Evolutionary conservation across 768 basidiomycete species (phyloP), one percentile per base, ranked within the genome.

Genomic region (Crepidotus variabilis): DNA sequence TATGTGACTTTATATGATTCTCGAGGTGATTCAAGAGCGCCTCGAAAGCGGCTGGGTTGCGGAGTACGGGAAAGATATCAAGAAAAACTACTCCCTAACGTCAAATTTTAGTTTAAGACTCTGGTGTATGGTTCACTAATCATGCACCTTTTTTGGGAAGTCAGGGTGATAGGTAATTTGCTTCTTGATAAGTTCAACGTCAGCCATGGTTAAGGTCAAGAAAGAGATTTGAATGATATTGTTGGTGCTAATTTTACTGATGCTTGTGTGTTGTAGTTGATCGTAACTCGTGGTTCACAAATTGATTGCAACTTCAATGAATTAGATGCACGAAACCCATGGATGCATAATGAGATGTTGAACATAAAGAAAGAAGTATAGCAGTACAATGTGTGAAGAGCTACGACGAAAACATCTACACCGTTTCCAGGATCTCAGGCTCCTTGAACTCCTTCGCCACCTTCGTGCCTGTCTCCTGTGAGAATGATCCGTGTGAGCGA

Each of bases 401-500:
- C 72, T 73, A 71, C 69, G 63, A 73, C 68, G 69, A 65, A 66
- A 58, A 65, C 39, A 65, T 77, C 87, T 86, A 98, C 59, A 98
- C 96, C 64, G 92, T 87, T 70, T 90, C 90, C 55, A 92, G 84
- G 65, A 94, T 83, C 78, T 94, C 92, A 47, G 95, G 95, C 84
- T 98, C 95, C 83, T 96, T 94, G 83, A 95, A 98, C 72, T 96
- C 94, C 80, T 91, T 94, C 57, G 81, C 90, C 54, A 96, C 88
- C 74, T 91, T 88, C 64, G 92, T 90, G 63, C 96, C 96, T 49
- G 93, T 94, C 81, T 96, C 94, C 90, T 96, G 68, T 52, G 60
- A 23, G 39, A 51, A 43, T 53, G 52, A 47, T 59, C 16, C 47
- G 52, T 28, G 52, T 55, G 16, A 48, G 39, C 9, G 3, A 50